A percentile compares a stretch with the other conserved stretches of the same genome.
Conservation (phyloP, 768 basidiomycete species). For the Lactifluus hygrophoroides region DNA sequence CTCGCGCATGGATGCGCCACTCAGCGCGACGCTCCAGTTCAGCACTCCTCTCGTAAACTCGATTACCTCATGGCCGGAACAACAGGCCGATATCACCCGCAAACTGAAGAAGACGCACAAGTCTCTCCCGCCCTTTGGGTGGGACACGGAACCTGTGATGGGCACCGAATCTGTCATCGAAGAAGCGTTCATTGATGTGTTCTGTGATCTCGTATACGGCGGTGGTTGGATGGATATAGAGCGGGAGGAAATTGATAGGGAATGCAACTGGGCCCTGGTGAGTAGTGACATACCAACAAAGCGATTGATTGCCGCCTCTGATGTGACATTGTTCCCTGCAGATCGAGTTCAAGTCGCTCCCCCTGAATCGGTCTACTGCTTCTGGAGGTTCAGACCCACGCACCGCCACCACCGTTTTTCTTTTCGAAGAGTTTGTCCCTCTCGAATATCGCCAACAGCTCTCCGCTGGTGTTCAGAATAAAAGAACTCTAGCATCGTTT, state of each 20-base stretch:
- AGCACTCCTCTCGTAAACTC: constrained; percentile 44
- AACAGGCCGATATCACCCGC: constrained; percentile 61
- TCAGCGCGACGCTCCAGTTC: constrained; percentile 80
- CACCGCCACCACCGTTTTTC: constrained; percentile 58
- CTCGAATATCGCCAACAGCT: constrained; percentile 77
- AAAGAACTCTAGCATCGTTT: constrained; percentile 56
- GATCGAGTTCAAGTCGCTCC: constrained; percentile 83
- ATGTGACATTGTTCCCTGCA: constrained; percentile 24
- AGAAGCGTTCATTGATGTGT: constrained; percentile 83
- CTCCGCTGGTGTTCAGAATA: constrained; percentile 39
- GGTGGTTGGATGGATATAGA: constrained; percentile 82
- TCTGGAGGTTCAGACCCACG: constrained; percentile 51
- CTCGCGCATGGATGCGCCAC: constrained; percentile 63
- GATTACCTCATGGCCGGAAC: constrained; percentile 65
- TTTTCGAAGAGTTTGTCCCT: constrained; percentile 94
- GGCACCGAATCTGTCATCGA: constrained; percentile 79
- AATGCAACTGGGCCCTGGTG: constrained; percentile 91
- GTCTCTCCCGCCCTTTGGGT: constrained; percentile 75
- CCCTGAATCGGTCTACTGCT: constrained; percentile 29
- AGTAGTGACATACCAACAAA: constrained; percentile 26
- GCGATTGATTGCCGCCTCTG: not conserved
- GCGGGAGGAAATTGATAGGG: constrained; percentile 67
- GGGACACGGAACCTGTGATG: constrained; percentile 82
- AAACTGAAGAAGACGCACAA: constrained; percentile 84
- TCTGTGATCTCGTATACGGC: constrained; percentile 73